A percentile compares a stretch with the other conserved stretches of the same genome.
Conservation (phyloP, 805 yeast genomes). For the Monosporozyma solicola region DNA sequence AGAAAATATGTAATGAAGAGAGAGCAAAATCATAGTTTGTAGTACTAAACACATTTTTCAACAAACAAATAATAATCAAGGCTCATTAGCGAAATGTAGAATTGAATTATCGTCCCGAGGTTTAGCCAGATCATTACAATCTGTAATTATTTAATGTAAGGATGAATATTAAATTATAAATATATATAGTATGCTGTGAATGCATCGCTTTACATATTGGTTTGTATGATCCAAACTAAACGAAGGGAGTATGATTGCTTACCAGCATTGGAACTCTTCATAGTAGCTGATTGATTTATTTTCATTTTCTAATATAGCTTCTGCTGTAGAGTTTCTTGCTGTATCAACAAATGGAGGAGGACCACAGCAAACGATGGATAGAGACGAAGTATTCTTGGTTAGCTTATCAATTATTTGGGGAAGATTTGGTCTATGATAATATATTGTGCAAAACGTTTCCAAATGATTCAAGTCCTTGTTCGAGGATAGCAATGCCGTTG, state of each 20-base stretch:
- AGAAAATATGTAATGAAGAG: no score
- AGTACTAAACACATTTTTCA: no score
- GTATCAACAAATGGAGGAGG: slow-evolving; percentile 52
- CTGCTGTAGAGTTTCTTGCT: slow-evolving; percentile 40
- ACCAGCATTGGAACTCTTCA: slow-evolving; percentile 75
- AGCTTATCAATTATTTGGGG: slow-evolving; percentile 32
- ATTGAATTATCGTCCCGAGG: no score
- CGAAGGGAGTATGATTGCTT: neutral
- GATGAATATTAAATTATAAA: no score
- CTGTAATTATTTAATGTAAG: no score
- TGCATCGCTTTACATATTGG: no score
- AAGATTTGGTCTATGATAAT: slow-evolving; percentile 41
- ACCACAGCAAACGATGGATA: slow-evolving; percentile 53
- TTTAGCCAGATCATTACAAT: no score
- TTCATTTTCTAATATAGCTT: slow-evolving; percentile 30
- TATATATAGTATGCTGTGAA: no score
- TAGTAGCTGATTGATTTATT: slow-evolving; percentile 53
- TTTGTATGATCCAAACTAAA: no score
- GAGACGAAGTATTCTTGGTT: slow-evolving; percentile 32
- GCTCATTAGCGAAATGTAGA: no score
- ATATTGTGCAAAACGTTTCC: slow-evolving; percentile 29
- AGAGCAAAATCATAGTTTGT: no score
- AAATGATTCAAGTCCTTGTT: neutral
- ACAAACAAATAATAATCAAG: no score
- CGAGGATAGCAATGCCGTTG: slow-evolving; percentile 1